Conservation (phyloP, 805 yeast genomes). For the Yarrowia sp. region DNA sequence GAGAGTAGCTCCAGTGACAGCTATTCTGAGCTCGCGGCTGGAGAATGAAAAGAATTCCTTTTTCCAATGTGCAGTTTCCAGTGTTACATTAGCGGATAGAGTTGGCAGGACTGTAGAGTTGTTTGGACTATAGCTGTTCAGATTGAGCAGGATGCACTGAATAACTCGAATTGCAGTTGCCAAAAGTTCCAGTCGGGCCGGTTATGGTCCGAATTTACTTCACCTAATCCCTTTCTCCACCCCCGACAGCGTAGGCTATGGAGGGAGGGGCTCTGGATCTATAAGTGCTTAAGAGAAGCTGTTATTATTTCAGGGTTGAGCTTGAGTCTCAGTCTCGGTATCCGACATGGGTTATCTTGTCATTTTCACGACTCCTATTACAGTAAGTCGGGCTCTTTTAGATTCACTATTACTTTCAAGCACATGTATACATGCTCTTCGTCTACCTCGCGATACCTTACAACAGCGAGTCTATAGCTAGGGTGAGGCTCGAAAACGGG, state of each 20-base stretch:
- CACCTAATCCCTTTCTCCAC: not conserved
- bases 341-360: too few species aligned
- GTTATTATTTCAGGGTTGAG: too few species aligned
- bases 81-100: slow-evolving; percentile 6
- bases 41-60: not conserved
- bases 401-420: not conserved
- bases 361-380: too few species aligned
- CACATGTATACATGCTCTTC: not conserved
- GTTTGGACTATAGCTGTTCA: not conserved
- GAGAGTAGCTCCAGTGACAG: too few species aligned
- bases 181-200: not conserved
- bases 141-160: not conserved
- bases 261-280: too few species aligned
- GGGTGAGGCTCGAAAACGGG: too few species aligned
- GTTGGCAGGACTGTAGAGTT: slow-evolving; percentile 2
- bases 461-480: not conserved
- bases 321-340: too few species aligned
- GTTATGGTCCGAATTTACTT: not conserved
- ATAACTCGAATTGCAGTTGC: not conserved
- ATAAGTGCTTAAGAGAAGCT: too few species aligned
- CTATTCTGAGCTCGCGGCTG: not conserved
- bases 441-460: not conserved
- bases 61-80: not conserved
- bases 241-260: too few species aligned
- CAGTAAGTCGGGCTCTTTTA: not conserved